Base-by-base conservation (phyloP, 108 stramenopile genomes). In the Mediolabrus comicus region DNA sequence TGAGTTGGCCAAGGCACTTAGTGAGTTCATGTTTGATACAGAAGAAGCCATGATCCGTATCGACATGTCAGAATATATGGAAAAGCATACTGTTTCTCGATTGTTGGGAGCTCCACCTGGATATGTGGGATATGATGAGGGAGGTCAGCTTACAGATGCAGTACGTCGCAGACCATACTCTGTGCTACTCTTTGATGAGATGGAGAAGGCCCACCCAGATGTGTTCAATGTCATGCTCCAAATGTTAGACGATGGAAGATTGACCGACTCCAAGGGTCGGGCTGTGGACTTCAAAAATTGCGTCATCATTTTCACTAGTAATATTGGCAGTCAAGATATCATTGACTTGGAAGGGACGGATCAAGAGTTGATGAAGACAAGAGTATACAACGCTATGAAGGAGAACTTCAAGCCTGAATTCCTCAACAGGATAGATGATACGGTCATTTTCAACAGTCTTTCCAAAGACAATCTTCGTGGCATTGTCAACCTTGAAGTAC, bases 121-220 rank as follows among this genome's bases (percentile, higher is more conserved):
- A 46, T 99, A 99, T 68, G 97, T 99, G 8, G 98, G 98, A 5
- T 97, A 99, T 69, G 98, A 98, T 38, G 95, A 97, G 71, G 98
- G 98, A 46, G 99, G 99, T 17, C 98, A 98, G 75, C 92, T 99
- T 53, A 99, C 99, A 11, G 98, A 99, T 60, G 98, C 98, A 14
- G 92, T 99, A 26, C 93, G 97, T 19, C 87, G 97, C 17, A 87
- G 94, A 16, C 99, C 99, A 3, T 99, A 98, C 74, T 85, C 92
- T 7, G 97, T 99, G 16, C 62, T 98, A 19, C 75, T 98, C 9
- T 97, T 99, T 62, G 98, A 99, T 56, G 98, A 99, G 69, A 95
- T 99, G 87, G 99, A 99, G 63, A 99, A 99, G 87, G 99, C 99
- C 0, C 99, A 99, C 67, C 87, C 91, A 6, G 97, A 97, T 74